These are phyloP conservation scores for Aspergillus texensis DNA, from an alignment of 2,329 filamentous ascomycete genomes.

Conservation along the genomic window DNA sequence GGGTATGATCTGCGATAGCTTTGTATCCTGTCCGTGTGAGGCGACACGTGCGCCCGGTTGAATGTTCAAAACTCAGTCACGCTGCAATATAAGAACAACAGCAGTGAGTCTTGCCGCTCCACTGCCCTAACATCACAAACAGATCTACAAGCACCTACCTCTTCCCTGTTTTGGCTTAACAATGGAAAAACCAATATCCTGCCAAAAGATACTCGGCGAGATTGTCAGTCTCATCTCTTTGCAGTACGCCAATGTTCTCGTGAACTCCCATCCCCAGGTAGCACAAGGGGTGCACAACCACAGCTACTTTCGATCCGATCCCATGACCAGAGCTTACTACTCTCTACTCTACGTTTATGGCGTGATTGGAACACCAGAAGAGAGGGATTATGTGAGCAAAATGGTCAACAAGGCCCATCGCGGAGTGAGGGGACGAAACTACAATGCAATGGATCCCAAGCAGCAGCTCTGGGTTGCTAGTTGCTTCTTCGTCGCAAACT, in stretches of 20 bases:
- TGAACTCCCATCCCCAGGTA: background rate
- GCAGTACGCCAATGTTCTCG: background rate
- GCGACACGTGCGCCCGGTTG: no score
- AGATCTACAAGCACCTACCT: no score
- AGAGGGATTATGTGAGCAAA: background rate
- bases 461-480: background rate
- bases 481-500: background rate
- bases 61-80: no score
- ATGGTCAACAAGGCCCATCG: background rate
- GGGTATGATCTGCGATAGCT: no score
- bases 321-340: background rate
- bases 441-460: background rate
- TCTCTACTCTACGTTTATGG: background rate
- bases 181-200: background rate
- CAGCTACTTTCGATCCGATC: background rate
- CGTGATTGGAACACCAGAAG: background rate
- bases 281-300: background rate
- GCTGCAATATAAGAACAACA: no score
- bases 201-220: background rate
- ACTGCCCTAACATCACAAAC: no score
- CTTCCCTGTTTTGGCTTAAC: background rate
- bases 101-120: no score
- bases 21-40: no score
- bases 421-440: background rate
- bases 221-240: background rate